Evolutionary conservation across 2,329 filamentous ascomycete genomes (phyloP).

Genomic region (Berkeleyomyces basicola): DNA sequence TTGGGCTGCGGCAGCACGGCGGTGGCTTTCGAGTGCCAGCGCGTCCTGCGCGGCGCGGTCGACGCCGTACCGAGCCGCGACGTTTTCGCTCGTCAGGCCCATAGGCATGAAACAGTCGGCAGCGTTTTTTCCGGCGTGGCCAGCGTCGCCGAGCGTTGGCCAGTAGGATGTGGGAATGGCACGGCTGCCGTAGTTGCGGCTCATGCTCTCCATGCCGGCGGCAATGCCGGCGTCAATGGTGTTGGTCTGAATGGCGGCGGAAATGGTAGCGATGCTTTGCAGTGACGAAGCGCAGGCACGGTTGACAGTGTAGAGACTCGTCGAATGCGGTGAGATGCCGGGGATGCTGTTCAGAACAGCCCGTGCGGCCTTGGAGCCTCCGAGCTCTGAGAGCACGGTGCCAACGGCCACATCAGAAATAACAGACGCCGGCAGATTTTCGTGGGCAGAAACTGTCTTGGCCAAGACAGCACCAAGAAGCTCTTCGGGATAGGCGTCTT

Average conservation of each 20-base stretch:
- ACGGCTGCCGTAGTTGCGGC: conserved; percentile 65
- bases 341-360: conserved; percentile 82
- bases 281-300: conserved; percentile 69
- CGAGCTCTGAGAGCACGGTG: conserved; percentile 79
- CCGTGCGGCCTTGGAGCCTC: conserved; percentile 75
- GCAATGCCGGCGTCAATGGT: conserved; percentile 60
- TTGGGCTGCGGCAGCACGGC: conserved; percentile 54
- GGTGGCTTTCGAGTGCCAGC: conserved; percentile 61
- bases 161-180: conserved; percentile 77
- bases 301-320: conserved; percentile 74
- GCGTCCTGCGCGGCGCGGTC: conserved; percentile 62
- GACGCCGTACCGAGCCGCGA: conserved; percentile 61
- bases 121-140: conserved; percentile 49
- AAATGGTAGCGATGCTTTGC: conserved; percentile 57
- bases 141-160: conserved; percentile 44
- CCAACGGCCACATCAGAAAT: conserved; percentile 59
- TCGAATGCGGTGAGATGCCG: conserved; percentile 41
- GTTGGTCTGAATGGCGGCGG: conserved; percentile 58
- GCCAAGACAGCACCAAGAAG: conserved; percentile 61
- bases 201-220: conserved; percentile 95
- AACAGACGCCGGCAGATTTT: conserved; percentile 47
- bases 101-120: conserved; percentile 86
- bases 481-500: conserved; percentile 82
- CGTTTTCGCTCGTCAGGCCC: conserved; percentile 82
- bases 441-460: conserved; percentile 37